Evolutionary conservation across 2,329 filamentous ascomycete genomes (phyloP).

Genomic region (Sclerotinia minor): DNA sequence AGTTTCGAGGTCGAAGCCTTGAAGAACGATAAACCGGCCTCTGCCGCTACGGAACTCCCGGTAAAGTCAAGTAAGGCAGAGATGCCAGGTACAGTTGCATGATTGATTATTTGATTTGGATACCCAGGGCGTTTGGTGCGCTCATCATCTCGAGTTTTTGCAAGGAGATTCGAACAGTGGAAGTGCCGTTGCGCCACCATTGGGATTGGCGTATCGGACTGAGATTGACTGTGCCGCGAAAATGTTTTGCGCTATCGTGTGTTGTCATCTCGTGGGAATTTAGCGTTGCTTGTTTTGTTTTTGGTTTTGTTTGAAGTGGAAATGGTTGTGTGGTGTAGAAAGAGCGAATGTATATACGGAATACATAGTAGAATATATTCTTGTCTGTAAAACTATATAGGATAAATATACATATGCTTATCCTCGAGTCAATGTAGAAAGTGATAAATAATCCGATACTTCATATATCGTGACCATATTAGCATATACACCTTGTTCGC

Average conservation of each 20-base stretch:
- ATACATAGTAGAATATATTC: background rate
- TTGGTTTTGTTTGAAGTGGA: background rate
- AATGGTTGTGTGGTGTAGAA: background rate
- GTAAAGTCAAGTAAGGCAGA: background rate
- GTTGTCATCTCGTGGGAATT: conserved; percentile 39
- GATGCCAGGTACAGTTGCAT: conserved; percentile 11
- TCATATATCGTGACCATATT: too few relatives aligned
- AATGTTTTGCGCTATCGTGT: conserved; percentile 57
- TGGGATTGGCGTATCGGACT: conserved; percentile 50
- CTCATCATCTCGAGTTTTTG: conserved; percentile 30
- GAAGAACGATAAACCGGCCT: conserved; percentile 12
- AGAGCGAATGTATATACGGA: background rate
- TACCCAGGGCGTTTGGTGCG: conserved; percentile 42
- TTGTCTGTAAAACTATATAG: background rate
- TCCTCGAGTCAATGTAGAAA: background rate
- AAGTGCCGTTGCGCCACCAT: conserved; percentile 52
- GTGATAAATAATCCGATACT: background rate
- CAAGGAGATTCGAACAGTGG: conserved; percentile 45
- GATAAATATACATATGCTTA: background rate
- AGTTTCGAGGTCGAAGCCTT: conserved; percentile 40
- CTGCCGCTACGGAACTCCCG: background rate
- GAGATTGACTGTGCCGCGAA: conserved; percentile 44
- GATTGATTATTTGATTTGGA: background rate
- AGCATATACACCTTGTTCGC: too few relatives aligned
- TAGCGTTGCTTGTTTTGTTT: conserved; percentile 17